A percentile compares a stretch with the other conserved stretches of the same genome.
Evolutionary conservation across 78 protist genomes (phyloP).

Genomic region (Andalucia godoyi): DNA sequence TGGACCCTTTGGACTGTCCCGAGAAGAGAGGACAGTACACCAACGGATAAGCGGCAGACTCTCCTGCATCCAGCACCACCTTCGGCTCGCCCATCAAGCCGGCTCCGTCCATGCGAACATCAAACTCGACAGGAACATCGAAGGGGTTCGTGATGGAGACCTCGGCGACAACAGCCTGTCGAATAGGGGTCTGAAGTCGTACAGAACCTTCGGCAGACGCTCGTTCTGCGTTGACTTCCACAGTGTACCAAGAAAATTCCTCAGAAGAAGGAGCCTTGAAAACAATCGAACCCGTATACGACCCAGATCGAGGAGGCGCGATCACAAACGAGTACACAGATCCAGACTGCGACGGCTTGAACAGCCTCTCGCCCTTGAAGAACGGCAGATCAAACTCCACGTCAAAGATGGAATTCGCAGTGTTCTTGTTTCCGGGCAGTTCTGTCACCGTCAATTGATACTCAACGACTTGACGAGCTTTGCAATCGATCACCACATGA

Average conservation of each 20-base stretch:
- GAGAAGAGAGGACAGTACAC: constrained; percentile 30
- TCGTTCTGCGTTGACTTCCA: constrained; percentile 16
- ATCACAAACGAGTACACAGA: neutral
- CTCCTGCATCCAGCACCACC: neutral
- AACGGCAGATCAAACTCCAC: constrained; percentile 42
- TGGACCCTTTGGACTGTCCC: neutral
- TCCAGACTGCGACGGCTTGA: neutral
- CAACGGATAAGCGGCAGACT: neutral
- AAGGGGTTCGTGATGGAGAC: constrained; percentile 16
- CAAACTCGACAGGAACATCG: neutral
- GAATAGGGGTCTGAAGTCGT: neutral
- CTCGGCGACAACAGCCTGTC: constrained; percentile 20
- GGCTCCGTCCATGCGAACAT: neutral
- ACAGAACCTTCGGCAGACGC: constrained; percentile 26
- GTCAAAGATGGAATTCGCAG: too few relatives aligned
- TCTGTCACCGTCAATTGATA: constrained; percentile 7
- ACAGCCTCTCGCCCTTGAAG: constrained; percentile 11
- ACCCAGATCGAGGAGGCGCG: neutral
- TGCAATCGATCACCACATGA: constrained; percentile 8
- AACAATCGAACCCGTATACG: constrained; percentile 23
- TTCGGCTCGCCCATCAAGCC: constrained; percentile 3
- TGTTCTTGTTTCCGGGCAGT: neutral
- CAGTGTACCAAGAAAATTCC: constrained; percentile 41
- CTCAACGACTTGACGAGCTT: neutral
- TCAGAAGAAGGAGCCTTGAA: constrained; percentile 35